Evolutionary conservation across 169 alveolate species (phyloP).

Genomic region (Plasmodium cynomolgi): DNA sequence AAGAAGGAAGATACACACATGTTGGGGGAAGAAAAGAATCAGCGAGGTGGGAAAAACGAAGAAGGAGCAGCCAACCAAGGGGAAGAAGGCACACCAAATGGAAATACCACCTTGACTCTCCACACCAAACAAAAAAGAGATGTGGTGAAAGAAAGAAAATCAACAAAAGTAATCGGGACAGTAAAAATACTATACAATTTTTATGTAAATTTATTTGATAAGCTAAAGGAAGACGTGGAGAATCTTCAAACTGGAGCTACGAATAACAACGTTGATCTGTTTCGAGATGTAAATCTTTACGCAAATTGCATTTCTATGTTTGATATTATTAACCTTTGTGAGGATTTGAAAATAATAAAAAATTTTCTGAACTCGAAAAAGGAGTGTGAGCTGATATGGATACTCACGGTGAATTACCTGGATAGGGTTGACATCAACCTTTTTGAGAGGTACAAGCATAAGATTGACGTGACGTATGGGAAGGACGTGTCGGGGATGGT

Average conservation of each 20-base stretch:
- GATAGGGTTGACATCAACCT: constrained; percentile 25
- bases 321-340: constrained; percentile 46
- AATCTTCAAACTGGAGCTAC: constrained; percentile 21
- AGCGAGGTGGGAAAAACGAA: not conserved
- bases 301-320: constrained; percentile 52
- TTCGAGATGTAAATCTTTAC: constrained; percentile 30
- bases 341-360: constrained; percentile 54
- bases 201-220: constrained; percentile 54
- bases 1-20: not conserved
- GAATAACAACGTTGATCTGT: constrained; percentile 17
- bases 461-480: constrained; percentile 24
- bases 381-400: constrained; percentile 67
- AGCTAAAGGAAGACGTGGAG: constrained; percentile 60
- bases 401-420: constrained; percentile 50
- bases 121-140: not conserved
- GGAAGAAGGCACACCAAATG: not conserved
- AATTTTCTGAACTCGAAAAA: constrained; percentile 46
- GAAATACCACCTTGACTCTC: not conserved
- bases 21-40: not conserved
- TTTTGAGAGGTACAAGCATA: constrained; percentile 43
- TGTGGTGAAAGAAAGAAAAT: constrained; percentile 19
- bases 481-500: not conserved
- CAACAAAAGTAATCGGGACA: constrained; percentile 27
- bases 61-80: not conserved
- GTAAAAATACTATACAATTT: constrained; percentile 54